These are phyloP conservation scores for Exophiala phaeomuriformis DNA, from an alignment of 2,329 filamentous ascomycete species.

Conservation along the genomic window DNA sequence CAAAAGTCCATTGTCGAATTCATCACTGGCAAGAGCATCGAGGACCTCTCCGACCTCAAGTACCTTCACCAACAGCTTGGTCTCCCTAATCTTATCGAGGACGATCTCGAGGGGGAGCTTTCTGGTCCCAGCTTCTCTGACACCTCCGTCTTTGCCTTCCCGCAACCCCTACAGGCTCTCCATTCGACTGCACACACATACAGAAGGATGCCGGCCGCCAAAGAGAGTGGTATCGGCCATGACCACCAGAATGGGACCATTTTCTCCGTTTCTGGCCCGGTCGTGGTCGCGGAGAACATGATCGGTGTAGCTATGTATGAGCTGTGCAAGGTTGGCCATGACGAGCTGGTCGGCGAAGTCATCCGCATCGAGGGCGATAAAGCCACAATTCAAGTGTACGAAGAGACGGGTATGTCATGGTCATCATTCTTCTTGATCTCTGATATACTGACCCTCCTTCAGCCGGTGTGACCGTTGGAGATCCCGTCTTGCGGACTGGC, in stretches of 20 bases:
- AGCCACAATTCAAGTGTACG: slow-evolving; percentile 97
- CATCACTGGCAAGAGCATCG: slow-evolving; percentile 46
- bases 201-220: slow-evolving; percentile 38
- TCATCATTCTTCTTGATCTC: slow-evolving; percentile 2
- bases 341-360: slow-evolving; percentile 89
- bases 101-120: slow-evolving; percentile 36
- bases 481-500: slow-evolving; percentile 81
- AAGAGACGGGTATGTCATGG: slow-evolving; percentile 69
- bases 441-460: slow-evolving; percentile 13
- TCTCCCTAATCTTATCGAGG: slow-evolving; percentile 30
- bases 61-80: slow-evolving; percentile 22
- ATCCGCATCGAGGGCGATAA: slow-evolving; percentile 95
- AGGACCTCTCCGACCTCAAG: slow-evolving; percentile 32
- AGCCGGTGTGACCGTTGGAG: slow-evolving; percentile 93
- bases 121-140: slow-evolving; percentile 31
- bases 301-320: slow-evolving; percentile 99
- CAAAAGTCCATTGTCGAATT: slow-evolving; percentile 48
- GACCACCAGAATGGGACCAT: slow-evolving; percentile 57
- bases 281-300: slow-evolving; percentile 97
- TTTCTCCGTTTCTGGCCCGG: slow-evolving; percentile 72
- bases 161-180: slow-evolving; percentile 27
- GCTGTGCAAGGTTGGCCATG: slow-evolving; percentile 87
- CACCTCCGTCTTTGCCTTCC: slow-evolving; percentile 27
- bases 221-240: slow-evolving; percentile 41
- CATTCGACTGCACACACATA: slow-evolving; percentile 29